Evolutionary conservation across 2,329 filamentous ascomycete species (phyloP).

Genomic region (Fusarium mexicanum): DNA sequence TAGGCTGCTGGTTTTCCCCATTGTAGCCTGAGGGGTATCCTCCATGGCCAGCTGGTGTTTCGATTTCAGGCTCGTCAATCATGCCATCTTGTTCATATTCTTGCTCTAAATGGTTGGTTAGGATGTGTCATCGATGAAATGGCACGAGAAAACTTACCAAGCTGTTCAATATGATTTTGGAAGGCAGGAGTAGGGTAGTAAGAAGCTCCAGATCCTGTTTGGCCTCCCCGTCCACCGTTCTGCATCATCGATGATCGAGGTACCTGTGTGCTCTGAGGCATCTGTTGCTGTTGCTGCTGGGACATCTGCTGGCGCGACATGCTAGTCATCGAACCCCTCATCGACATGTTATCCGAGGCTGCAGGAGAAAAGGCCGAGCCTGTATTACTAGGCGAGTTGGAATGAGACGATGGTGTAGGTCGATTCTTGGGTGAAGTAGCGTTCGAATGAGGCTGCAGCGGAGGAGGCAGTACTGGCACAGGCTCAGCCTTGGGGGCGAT

Average conservation of each 20-base stretch:
- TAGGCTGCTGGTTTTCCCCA: slow-evolving; percentile 53
- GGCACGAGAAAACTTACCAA: slow-evolving; percentile 73
- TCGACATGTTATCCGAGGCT: slow-evolving; percentile 59
- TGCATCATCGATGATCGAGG: slow-evolving; percentile 51
- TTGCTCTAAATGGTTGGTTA: slow-evolving; percentile 83
- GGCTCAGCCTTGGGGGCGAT: slow-evolving; percentile 79
- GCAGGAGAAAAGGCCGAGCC: slow-evolving; percentile 56
- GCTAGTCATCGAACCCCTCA: slow-evolving; percentile 52
- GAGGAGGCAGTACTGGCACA: slow-evolving; percentile 57
- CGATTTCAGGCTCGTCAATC: slow-evolving; percentile 82
- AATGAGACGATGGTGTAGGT: slow-evolving; percentile 84
- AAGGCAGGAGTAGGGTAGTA: slow-evolving; percentile 87
- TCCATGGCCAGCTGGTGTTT: slow-evolving; percentile 71
- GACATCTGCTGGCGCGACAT: slow-evolving; percentile 48
- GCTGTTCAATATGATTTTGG: slow-evolving; percentile 93
- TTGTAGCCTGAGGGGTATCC: slow-evolving; percentile 71
- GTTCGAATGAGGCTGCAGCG: slow-evolving; percentile 63
- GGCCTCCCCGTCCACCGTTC: slow-evolving; percentile 47
- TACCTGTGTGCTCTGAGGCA: slow-evolving; percentile 39
- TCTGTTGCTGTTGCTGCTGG: slow-evolving; percentile 39
- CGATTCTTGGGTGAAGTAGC: slow-evolving; percentile 75
- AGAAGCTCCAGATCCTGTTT: slow-evolving; percentile 55
- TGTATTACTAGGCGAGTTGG: slow-evolving; percentile 64
- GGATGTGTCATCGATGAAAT: slow-evolving; percentile 67
- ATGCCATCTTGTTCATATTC: slow-evolving; percentile 94